Evolutionary conservation across 1,139 yeast species (phyloP).

Genomic region (Scheffersomyces titani): DNA sequence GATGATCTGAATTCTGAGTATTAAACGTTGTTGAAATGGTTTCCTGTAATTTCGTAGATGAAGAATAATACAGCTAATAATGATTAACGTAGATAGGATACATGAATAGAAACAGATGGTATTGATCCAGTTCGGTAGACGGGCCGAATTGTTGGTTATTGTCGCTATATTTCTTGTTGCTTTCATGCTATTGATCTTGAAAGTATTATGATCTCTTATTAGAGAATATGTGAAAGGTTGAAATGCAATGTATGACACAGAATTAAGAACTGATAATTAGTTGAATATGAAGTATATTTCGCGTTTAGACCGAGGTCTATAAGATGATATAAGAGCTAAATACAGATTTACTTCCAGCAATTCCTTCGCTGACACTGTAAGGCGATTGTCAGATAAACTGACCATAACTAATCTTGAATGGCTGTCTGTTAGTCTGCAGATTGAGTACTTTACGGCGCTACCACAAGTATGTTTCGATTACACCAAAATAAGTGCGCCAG

Average conservation of each 20-base stretch:
- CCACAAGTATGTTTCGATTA: background rate
- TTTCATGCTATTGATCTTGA: background rate
- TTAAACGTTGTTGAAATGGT: conserved; percentile 84
- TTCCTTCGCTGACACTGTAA: background rate
- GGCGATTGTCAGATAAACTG: background rate
- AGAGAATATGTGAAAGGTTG: background rate
- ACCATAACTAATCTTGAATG: too few species aligned
- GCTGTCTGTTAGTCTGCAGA: background rate
- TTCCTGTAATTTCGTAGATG: conserved; percentile 71
- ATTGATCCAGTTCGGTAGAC: conserved; percentile 37
- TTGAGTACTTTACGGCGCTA: background rate
- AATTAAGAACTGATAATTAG: background rate
- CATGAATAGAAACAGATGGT: conserved; percentile 36
- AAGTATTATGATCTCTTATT: background rate
- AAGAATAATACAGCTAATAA: conserved; percentile 29
- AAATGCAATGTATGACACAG: background rate
- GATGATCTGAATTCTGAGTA: conserved; percentile 75
- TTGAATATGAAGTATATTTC: background rate
- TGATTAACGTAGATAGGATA: conserved; percentile 32
- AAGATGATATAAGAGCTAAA: background rate
- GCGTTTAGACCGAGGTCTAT: background rate
- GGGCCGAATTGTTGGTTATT: conserved; percentile 1
- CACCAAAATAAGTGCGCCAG: too few species aligned
- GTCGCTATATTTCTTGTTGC: background rate
- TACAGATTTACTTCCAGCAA: background rate